Conservation (phyloP, 495 filamentous ascomycete genomes). For the Penicillium cosmopolitanum region DNA sequence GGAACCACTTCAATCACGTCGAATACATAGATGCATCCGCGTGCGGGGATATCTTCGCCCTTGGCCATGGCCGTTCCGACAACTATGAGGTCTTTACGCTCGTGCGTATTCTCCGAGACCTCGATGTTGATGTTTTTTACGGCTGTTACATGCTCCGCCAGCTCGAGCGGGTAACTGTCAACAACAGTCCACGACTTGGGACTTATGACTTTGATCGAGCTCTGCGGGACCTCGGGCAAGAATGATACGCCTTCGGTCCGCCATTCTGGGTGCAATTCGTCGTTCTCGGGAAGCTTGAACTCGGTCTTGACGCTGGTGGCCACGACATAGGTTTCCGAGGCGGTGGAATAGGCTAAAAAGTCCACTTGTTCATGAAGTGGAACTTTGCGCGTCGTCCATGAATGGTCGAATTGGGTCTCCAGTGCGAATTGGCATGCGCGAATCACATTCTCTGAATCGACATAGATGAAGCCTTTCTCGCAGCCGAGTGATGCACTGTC, state of each 20-base stretch:
- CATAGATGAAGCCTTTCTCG: conserved; percentile 78
- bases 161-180: conserved; percentile 66
- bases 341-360: conserved; percentile 72
- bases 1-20: conserved; percentile 90
- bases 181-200: conserved; percentile 76
- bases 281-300: conserved; percentile 69
- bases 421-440: conserved; percentile 68
- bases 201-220: conserved; percentile 72
- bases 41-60: conserved; percentile 85
- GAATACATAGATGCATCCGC: conserved; percentile 88
- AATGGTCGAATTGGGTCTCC: conserved; percentile 67
- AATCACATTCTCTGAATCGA: conserved; percentile 66
- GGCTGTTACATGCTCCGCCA: conserved; percentile 75
- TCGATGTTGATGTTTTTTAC: conserved; percentile 85
- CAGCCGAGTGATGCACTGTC: conserved; percentile 64
- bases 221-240: conserved; percentile 67
- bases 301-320: conserved; percentile 65
- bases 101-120: conserved; percentile 85
- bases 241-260: conserved; percentile 66
- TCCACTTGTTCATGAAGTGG: conserved; percentile 71
- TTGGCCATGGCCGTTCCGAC: conserved; percentile 83
- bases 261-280: conserved; percentile 83
- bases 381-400: conserved; percentile 72
- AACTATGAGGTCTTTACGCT: conserved; percentile 76
- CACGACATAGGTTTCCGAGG: conserved; percentile 74